phyloP scores from a whole-genome alignment of 2,329 filamentous ascomycete genomes.

The Curvularia sp. region DNA sequence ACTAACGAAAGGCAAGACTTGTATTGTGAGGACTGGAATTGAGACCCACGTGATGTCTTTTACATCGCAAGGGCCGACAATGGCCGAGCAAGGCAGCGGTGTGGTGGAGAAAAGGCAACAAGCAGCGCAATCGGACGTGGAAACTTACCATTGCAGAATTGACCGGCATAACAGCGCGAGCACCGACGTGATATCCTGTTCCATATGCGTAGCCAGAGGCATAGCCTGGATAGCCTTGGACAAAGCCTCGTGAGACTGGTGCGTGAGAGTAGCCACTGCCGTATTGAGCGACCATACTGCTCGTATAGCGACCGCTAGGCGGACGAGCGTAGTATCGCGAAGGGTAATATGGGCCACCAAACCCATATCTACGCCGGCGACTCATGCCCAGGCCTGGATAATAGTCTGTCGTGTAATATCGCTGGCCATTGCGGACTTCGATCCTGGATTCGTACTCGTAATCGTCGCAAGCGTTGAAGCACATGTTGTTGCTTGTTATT shows the following conservation, averaged over 20 bases:
- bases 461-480: conserved; percentile 29
- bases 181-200: conserved; percentile 22
- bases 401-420: conserved; percentile 18
- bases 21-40: conserved; percentile 2
- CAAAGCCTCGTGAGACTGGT: background rate
- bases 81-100: conserved; percentile 21
- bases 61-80: conserved; percentile 15
- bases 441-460: conserved; percentile 25
- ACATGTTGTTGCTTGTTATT: conserved; percentile 27
- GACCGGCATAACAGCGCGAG: conserved; percentile 29
- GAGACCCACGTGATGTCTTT: conserved; percentile 2
- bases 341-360: conserved; percentile 38
- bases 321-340: conserved; percentile 33
- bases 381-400: conserved; percentile 23
- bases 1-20: conserved; percentile 10
- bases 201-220: conserved; percentile 24
- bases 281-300: conserved; percentile 11
- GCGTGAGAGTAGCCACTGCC: conserved; percentile 6
- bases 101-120: conserved; percentile 21
- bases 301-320: conserved; percentile 21
- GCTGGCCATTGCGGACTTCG: conserved; percentile 22
- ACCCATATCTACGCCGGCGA: conserved; percentile 30
- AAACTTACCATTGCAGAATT: conserved; percentile 36
- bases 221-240: conserved; percentile 5
- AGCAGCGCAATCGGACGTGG: conserved; percentile 15